A percentile compares a stretch with the other conserved stretches of the same genome.
Conservation (phyloP, 2,329 filamentous ascomycete species). For the Stemphylium lycopersici region DNA sequence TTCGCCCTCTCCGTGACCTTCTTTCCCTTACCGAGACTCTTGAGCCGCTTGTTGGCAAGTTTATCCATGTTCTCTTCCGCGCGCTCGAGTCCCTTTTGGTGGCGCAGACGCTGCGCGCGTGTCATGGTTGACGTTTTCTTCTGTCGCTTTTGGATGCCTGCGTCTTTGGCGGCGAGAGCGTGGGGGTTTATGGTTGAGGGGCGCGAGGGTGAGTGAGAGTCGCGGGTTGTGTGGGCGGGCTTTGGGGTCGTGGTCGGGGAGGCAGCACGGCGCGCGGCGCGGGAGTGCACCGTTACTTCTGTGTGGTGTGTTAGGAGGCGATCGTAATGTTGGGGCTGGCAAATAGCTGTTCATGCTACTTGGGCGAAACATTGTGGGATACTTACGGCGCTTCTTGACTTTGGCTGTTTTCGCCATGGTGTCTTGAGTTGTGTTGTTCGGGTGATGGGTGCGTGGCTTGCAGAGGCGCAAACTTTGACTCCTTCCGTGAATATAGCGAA, state of each 20-base stretch:
- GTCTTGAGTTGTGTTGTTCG: background rate
- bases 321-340: too few species aligned
- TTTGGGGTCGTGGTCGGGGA: constrained; percentile 70
- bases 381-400: constrained; percentile 52
- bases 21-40: constrained; percentile 58
- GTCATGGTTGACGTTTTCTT: constrained; percentile 53
- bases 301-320: constrained; percentile 17
- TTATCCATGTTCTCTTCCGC: constrained; percentile 62
- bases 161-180: constrained; percentile 72
- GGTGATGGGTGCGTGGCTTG: background rate
- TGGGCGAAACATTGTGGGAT: background rate
- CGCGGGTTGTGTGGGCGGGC: constrained; percentile 45
- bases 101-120: constrained; percentile 60
- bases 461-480: too few species aligned
- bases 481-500: too few species aligned
- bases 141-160: constrained; percentile 74
- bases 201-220: constrained; percentile 34
- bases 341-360: too few species aligned
- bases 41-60: constrained; percentile 61
- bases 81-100: constrained; percentile 55
- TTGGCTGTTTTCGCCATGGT: constrained; percentile 56
- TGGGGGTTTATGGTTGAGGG: constrained; percentile 48
- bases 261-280: constrained; percentile 73
- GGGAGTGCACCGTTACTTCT: constrained; percentile 73
- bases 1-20: constrained; percentile 56